Percentiles rank a stretch among this genome's conserved stretches.
phyloP scores from a whole-genome alignment of 352 stramenopile genomes.

The Pythium brassicae region DNA sequence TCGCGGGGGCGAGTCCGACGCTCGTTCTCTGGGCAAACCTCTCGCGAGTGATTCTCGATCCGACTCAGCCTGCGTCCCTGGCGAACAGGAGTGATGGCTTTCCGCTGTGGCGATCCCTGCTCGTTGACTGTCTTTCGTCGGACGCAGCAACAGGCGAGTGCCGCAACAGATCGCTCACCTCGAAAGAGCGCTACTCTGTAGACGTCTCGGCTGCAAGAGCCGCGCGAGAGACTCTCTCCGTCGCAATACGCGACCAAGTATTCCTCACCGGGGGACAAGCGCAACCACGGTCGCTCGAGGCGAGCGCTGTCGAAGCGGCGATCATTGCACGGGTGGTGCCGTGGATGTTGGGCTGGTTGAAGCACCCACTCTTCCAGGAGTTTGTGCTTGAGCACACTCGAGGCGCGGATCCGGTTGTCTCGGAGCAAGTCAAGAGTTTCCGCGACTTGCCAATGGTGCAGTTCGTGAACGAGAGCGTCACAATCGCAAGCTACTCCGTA shows the following conservation, averaged over 20 bases:
- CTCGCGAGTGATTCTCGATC: constrained; percentile 24
- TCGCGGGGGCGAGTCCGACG: background rate
- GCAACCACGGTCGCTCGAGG: background rate
- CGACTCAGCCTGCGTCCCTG: constrained; percentile 24
- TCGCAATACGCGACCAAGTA: background rate
- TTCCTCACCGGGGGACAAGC: background rate
- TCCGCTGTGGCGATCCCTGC: constrained; percentile 31
- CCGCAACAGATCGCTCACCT: background rate
- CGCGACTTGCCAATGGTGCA: constrained; percentile 33
- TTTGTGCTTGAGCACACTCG: constrained; percentile 29
- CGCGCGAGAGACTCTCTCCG: background rate
- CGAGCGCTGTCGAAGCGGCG: constrained; percentile 13
- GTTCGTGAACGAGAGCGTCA: constrained; percentile 42
- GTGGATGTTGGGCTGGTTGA: constrained; percentile 39
- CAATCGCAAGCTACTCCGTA: constrained; percentile 22
- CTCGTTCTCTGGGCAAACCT: constrained; percentile 10
- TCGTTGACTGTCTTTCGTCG: constrained; percentile 33
- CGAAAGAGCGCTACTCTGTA: background rate
- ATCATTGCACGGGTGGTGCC: constrained; percentile 25
- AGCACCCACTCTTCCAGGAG: constrained; percentile 27
- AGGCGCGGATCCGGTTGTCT: constrained; percentile 5
- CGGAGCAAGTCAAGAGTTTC: constrained; percentile 7
- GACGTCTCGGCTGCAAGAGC: constrained; percentile 1
- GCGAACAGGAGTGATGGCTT: constrained; percentile 29
- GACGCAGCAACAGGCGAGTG: constrained; percentile 24